Evolutionary conservation across 2,329 filamentous ascomycete genomes (phyloP).

Genomic region (Ophiostoma sp.): DNA sequence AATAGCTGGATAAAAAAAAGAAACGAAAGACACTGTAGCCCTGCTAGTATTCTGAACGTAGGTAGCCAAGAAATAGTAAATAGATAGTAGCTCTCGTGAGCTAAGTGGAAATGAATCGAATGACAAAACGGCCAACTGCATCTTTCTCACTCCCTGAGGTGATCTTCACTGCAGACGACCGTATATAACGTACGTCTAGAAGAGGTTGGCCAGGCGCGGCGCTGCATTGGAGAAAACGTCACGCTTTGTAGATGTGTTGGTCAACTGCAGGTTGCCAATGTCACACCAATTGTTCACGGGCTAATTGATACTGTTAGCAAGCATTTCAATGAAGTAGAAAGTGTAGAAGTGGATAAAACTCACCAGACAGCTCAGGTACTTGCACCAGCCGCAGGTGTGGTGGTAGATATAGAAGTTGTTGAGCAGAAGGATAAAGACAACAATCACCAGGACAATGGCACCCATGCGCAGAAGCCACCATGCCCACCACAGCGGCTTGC

Average conservation of each 20-base stretch:
- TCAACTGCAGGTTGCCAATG: constrained; percentile 40
- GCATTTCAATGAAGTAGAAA: not conserved
- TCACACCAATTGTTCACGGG: constrained; percentile 69
- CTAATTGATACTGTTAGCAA: constrained; percentile 39
- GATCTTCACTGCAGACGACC: not conserved
- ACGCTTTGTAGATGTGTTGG: constrained; percentile 32
- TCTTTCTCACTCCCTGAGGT: not conserved
- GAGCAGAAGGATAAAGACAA: constrained; percentile 82
- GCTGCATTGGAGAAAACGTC: constrained; percentile 25
- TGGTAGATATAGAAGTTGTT: constrained; percentile 87
- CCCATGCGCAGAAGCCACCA: constrained; percentile 90
- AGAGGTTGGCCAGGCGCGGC: constrained; percentile 18
- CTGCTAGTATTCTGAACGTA: not conserved
- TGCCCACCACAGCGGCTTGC: constrained; percentile 93
- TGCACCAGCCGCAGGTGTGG: constrained; percentile 85
- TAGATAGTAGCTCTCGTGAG: not conserved
- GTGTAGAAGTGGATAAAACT: constrained; percentile 45
- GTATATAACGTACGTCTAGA: not conserved
- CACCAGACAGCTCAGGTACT: constrained; percentile 90
- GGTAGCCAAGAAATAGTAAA: not conserved
- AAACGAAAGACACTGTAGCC: not conserved
- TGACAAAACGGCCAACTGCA: not conserved
- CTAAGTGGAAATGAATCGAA: not conserved
- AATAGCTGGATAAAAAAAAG: not conserved
- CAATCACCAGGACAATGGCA: constrained; percentile 74